Conservation (phyloP, 495 filamentous ascomycete species). For the Massariosphaeria phaeospora region DNA sequence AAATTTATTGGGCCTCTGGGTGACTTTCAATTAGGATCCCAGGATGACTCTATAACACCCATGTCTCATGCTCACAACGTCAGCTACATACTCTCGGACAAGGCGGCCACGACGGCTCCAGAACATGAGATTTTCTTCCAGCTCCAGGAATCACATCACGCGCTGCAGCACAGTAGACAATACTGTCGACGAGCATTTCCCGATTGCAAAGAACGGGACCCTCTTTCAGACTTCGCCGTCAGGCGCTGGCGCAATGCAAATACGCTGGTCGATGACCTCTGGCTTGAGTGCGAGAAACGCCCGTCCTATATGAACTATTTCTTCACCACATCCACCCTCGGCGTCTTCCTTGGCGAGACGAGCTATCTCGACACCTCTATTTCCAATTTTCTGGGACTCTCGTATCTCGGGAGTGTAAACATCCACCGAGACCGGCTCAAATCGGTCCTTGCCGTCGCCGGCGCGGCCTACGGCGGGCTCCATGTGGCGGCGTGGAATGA, state of each 20-base stretch:
- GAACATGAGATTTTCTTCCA: conserved; percentile 22
- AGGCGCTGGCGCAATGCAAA: conserved; percentile 10
- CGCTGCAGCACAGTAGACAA: background rate
- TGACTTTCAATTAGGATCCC: conserved; percentile 1
- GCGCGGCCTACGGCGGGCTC: conserved; percentile 13
- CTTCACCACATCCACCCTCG: conserved; percentile 17
- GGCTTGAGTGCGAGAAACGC: conserved; percentile 8
- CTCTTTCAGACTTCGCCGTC: background rate
- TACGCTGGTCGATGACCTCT: conserved; percentile 9
- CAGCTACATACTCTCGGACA: conserved; percentile 3
- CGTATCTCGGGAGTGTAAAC: conserved; percentile 10
- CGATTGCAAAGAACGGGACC: conserved; percentile 4
- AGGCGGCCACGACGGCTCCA: background rate
- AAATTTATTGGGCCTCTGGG: conserved; percentile 20
- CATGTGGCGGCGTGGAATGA: conserved; percentile 19
- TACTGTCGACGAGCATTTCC: conserved; percentile 14
- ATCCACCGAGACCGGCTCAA: conserved; percentile 16
- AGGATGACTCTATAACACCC: background rate
- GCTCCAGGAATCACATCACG: conserved; percentile 12
- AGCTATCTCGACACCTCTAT: conserved; percentile 4
- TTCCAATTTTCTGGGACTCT: conserved; percentile 9
- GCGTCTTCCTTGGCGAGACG: conserved; percentile 12
- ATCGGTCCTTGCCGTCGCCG: conserved; percentile 9
- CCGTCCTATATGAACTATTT: conserved; percentile 10
- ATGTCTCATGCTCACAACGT: conserved; percentile 6